phyloP scores from a whole-genome alignment of 176 grass and related monocot species.

The Cymbopogon citratus region DNA sequence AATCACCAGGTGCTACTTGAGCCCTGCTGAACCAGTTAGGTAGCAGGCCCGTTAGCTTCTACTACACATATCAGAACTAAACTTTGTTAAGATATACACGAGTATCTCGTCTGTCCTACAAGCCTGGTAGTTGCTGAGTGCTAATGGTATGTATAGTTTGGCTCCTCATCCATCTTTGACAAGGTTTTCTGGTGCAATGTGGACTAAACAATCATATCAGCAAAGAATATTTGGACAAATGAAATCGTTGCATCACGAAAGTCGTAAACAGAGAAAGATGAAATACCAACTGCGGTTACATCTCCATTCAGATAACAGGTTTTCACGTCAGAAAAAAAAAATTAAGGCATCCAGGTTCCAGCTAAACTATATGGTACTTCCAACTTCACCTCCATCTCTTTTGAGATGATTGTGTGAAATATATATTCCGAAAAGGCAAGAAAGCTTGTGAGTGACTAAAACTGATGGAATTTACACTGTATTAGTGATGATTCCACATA shows the following conservation, averaged over 20 bases:
- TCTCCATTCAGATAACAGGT: neutral
- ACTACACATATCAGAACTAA: neutral
- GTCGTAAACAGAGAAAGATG: neutral
- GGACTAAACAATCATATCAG: neutral
- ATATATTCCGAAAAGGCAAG: neutral
- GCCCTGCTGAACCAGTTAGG: neutral
- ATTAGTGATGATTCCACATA: neutral
- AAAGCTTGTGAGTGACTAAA: neutral
- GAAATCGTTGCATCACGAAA: neutral
- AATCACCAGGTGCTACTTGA: neutral
- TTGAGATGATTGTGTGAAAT: neutral
- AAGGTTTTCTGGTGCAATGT: neutral
- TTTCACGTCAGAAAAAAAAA: neutral
- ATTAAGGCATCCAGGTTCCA: neutral
- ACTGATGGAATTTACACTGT: neutral
- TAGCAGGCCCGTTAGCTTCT: neutral
- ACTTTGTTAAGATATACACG: too few species aligned
- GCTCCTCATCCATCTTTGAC: neutral
- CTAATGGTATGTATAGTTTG: neutral
- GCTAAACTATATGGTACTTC: neutral
- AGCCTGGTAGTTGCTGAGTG: neutral
- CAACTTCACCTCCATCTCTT: neutral
- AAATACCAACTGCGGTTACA: neutral
- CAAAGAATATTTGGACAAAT: neutral
- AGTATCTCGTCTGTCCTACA: neutral